A percentile compares a stretch with the other conserved stretches of the same genome.
Conservation (phyloP, 345 rosid genomes). For the Rhodamnia rubescens region DNA sequence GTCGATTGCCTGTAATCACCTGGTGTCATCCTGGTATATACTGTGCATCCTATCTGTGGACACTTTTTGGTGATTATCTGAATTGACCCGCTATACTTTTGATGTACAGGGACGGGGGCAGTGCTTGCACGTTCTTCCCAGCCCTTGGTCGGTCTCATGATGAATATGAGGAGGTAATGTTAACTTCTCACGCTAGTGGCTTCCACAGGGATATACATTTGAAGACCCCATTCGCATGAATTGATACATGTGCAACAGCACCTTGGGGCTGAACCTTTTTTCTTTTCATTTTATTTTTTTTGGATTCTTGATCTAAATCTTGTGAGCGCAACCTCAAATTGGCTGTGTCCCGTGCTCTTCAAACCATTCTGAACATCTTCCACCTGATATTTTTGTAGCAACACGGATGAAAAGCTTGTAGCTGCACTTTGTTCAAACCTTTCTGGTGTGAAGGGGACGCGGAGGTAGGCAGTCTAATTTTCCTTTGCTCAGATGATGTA, state of each 20-base stretch:
- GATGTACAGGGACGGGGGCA: slow-evolving; percentile 63
- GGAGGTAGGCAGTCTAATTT: slow-evolving; percentile 29
- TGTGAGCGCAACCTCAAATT: neutral
- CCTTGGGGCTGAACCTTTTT: neutral
- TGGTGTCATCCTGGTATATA: slow-evolving; percentile 92
- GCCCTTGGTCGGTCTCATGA: slow-evolving; percentile 94
- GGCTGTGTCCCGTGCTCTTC: neutral
- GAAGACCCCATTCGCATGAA: neutral
- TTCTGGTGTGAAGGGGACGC: slow-evolving; percentile 30
- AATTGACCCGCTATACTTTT: neutral
- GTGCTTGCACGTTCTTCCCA: slow-evolving; percentile 99
- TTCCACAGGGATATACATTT: neutral
- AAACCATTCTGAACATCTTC: neutral
- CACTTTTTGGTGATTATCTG: neutral
- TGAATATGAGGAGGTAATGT: slow-evolving; percentile 88
- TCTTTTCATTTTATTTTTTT: neutral
- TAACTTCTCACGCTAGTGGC: slow-evolving; percentile 1
- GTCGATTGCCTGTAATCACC: slow-evolving; percentile 81
- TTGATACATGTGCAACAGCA: neutral
- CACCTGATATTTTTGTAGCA: slow-evolving; percentile 34
- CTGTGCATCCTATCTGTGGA: neutral
- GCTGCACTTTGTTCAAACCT: slow-evolving; percentile 75
- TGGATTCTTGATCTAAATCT: neutral
- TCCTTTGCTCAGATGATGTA: neutral
- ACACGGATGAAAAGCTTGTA: slow-evolving; percentile 89